Evolutionary conservation across 768 basidiomycete genomes (phyloP).

Genomic region (Kwoniella botswanensis): DNA sequence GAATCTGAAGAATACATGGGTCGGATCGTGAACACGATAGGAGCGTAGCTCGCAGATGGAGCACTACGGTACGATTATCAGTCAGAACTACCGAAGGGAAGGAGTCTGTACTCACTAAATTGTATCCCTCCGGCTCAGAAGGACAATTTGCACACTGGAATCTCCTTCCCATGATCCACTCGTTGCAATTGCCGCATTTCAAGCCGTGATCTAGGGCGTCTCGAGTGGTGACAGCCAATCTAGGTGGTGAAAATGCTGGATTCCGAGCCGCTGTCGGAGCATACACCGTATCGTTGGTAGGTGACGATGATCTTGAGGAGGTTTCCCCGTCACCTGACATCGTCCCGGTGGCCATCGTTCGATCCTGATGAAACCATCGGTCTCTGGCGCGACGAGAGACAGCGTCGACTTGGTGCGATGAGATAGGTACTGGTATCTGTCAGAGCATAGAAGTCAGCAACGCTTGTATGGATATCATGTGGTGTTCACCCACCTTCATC

Average conservation of each 20-base stretch:
- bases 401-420: slow-evolving; percentile 72
- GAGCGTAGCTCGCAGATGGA: slow-evolving; percentile 77
- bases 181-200: slow-evolving; percentile 43
- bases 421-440: slow-evolving; percentile 85
- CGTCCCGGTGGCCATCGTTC: slow-evolving; percentile 64
- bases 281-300: slow-evolving; percentile 72
- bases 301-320: slow-evolving; percentile 67
- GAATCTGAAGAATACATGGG: slow-evolving; percentile 87
- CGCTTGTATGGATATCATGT: background rate
- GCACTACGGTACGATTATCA: slow-evolving; percentile 64
- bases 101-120: slow-evolving; percentile 65
- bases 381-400: slow-evolving; percentile 75
- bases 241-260: background rate
- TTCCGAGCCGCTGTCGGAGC: slow-evolving; percentile 44
- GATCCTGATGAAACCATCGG: slow-evolving; percentile 78
- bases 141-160: slow-evolving; percentile 92
- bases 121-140: slow-evolving; percentile 72
- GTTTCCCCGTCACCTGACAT: slow-evolving; percentile 2
- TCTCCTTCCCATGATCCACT: slow-evolving; percentile 71
- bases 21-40: slow-evolving; percentile 77
- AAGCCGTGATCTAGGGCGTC: slow-evolving; percentile 48
- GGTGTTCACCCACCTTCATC: slow-evolving; percentile 72
- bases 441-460: background rate
- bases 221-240: slow-evolving; percentile 8
- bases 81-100: slow-evolving; percentile 2